A percentile compares a stretch with the other conserved stretches of the same genome.
Evolutionary conservation across 163 green algal species (phyloP).

Genomic region (Scenedesmus sp.): DNA sequence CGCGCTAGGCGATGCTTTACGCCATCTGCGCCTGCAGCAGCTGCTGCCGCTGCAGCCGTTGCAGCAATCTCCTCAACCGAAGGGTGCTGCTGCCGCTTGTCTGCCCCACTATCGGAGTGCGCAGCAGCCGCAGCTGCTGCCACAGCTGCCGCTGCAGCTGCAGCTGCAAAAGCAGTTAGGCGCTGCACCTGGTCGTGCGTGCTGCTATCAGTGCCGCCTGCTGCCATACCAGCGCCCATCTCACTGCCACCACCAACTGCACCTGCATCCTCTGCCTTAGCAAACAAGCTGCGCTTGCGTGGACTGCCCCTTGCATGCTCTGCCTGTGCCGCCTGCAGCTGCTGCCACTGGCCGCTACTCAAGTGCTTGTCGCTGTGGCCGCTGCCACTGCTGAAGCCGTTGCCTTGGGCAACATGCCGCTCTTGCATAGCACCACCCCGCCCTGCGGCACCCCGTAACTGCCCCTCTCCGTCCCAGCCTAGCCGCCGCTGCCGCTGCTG

Average conservation of each 20-base stretch:
- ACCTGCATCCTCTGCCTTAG: neutral
- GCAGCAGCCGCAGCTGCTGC: neutral
- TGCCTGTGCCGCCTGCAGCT: slow-evolving; percentile 7
- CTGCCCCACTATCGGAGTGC: neutral
- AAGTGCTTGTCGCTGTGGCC: neutral
- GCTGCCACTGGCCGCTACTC: neutral
- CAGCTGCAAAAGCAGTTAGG: neutral
- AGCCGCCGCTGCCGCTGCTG: slow-evolving; percentile 12
- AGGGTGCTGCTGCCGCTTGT: neutral
- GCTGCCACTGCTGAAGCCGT: slow-evolving; percentile 10
- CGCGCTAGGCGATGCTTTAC: slow-evolving; percentile 23
- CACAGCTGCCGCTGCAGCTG: neutral
- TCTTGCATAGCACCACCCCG: neutral
- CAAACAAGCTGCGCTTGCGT: neutral
- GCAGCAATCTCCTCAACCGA: neutral
- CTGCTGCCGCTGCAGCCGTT: neutral
- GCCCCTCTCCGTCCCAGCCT: neutral
- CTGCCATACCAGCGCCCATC: neutral
- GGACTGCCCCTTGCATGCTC: neutral
- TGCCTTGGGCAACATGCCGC: neutral
- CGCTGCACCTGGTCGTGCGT: neutral
- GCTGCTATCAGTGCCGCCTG: neutral
- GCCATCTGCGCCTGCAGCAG: neutral
- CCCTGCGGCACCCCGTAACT: neutral
- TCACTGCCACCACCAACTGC: neutral